Conservation (phyloP, 441 rosid species). For the Breynia disticha region DNA sequence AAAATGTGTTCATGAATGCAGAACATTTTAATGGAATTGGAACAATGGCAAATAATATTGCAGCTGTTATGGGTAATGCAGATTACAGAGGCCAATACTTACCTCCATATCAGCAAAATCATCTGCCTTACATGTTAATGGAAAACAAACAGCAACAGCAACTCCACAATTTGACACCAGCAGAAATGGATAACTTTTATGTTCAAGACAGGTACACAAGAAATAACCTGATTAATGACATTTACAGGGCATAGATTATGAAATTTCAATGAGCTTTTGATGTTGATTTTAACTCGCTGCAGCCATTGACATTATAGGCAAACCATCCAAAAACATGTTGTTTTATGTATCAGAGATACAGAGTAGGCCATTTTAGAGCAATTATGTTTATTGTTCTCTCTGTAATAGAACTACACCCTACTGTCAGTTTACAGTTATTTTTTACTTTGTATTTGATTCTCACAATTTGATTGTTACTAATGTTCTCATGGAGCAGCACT, state of each 20-base stretch:
- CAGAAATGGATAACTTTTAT: slow-evolving; percentile 21
- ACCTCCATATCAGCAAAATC: slow-evolving; percentile 19
- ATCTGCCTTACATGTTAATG: slow-evolving; percentile 20
- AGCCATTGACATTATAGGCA: too few species aligned
- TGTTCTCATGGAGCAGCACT: background rate
- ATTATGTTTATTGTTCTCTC: too few species aligned
- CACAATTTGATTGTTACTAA: too few species aligned
- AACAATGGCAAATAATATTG: slow-evolving; percentile 5
- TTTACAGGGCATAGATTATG: slow-evolving; percentile 15
- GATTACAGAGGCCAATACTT: slow-evolving; percentile 21
- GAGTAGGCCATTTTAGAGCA: too few species aligned
- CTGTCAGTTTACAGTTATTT: too few species aligned
- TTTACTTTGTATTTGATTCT: too few species aligned
- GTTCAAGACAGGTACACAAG: slow-evolving; percentile 13
- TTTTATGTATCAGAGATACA: too few species aligned
- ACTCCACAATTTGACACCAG: slow-evolving; percentile 25
- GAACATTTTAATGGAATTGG: slow-evolving; percentile 5
- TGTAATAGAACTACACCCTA: too few species aligned
- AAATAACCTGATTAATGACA: slow-evolving; percentile 14
- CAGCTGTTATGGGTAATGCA: slow-evolving; percentile 14
- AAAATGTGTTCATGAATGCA: slow-evolving; percentile 4
- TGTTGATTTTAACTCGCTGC: slow-evolving; percentile 11
- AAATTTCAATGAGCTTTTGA: slow-evolving; percentile 15
- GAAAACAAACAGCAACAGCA: slow-evolving; percentile 20
- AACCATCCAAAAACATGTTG: too few species aligned